phyloP scores from a whole-genome alignment of 1,284 basidiomycete genomes.

The Porogramme epimiltina region DNA sequence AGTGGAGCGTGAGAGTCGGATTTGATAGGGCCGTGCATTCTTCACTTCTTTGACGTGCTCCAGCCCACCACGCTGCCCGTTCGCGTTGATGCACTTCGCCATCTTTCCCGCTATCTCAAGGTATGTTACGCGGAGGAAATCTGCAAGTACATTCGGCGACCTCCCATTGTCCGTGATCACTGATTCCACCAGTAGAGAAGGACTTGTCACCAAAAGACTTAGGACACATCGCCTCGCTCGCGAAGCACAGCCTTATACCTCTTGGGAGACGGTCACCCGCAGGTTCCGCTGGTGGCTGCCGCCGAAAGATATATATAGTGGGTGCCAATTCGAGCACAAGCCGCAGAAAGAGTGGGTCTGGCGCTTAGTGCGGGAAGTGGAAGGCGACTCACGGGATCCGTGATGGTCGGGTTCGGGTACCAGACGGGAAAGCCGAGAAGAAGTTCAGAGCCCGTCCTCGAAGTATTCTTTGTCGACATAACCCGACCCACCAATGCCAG shows the following conservation, averaged over 20 bases:
- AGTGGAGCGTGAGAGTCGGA: no score
- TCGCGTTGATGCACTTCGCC: conserved; percentile 39
- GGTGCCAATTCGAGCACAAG: conserved; percentile 71
- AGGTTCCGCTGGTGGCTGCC: conserved; percentile 55
- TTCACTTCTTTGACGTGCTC: conserved; percentile 22
- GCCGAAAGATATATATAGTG: conserved; percentile 54
- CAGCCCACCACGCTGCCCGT: conserved; percentile 31
- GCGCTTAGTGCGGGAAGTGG: conserved; percentile 56
- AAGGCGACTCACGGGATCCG: conserved; percentile 54
- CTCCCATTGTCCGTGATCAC: background rate
- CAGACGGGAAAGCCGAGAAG: no score
- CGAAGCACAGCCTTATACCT: conserved; percentile 59
- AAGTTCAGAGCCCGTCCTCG: no score
- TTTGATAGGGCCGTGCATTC: conserved; percentile 13
- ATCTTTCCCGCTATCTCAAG: conserved; percentile 36
- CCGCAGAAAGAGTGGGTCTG: conserved; percentile 60
- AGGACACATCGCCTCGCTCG: conserved; percentile 61
- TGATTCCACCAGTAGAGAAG: no score
- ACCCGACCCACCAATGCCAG: no score
- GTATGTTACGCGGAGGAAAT: conserved; percentile 37
- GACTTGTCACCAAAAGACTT: conserved; percentile 54
- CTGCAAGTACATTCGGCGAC: no score
- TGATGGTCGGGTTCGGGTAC: conserved; percentile 55
- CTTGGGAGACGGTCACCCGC: conserved; percentile 51
- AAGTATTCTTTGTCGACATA: no score